These are phyloP conservation scores for Cadophora luteo-olivacea DNA, from an alignment of 2,329 filamentous ascomycete species.

Conservation along the genomic window DNA sequence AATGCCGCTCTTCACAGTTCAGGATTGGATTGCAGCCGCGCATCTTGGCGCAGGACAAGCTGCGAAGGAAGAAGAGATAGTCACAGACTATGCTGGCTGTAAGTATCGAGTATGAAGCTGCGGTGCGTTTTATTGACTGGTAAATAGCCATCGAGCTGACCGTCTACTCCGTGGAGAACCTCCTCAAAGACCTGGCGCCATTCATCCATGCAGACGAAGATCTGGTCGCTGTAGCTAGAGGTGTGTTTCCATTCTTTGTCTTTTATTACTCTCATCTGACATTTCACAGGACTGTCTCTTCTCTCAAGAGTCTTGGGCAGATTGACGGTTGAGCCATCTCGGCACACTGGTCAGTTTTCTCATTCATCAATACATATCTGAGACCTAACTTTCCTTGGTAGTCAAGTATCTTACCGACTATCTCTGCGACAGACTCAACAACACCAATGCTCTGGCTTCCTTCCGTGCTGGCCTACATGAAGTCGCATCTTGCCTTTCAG, in stretches of 20 bases:
- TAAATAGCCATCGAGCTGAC: conserved; percentile 32
- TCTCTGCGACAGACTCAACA: conserved; percentile 29
- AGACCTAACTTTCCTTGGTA: conserved; percentile 21
- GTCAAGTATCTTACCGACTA: conserved; percentile 37
- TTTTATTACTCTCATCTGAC: conserved; percentile 16
- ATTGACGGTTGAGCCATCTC: conserved; percentile 25
- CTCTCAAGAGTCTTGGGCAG: conserved; percentile 30
- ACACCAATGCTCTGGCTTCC: conserved; percentile 24
- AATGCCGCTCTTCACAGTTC: conserved; percentile 29
- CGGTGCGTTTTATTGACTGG: conserved; percentile 5
- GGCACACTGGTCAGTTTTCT: conserved; percentile 30
- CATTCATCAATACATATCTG: not conserved
- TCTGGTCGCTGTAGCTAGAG: conserved; percentile 32
- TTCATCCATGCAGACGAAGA: conserved; percentile 33
- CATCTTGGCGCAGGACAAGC: conserved; percentile 2
- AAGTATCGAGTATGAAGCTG: conserved; percentile 1
- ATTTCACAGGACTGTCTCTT: conserved; percentile 28
- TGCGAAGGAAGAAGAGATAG: conserved; percentile 25
- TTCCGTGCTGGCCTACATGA: conserved; percentile 36
- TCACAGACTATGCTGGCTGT: conserved; percentile 31
- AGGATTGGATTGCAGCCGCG: conserved; percentile 32
- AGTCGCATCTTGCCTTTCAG: conserved; percentile 25
- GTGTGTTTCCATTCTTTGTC: conserved; percentile 18
- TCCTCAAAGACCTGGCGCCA: conserved; percentile 32
- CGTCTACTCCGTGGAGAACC: conserved; percentile 21